phyloP scores from a whole-genome alignment of 257 asterid species.

The Ilex aquifolium region DNA sequence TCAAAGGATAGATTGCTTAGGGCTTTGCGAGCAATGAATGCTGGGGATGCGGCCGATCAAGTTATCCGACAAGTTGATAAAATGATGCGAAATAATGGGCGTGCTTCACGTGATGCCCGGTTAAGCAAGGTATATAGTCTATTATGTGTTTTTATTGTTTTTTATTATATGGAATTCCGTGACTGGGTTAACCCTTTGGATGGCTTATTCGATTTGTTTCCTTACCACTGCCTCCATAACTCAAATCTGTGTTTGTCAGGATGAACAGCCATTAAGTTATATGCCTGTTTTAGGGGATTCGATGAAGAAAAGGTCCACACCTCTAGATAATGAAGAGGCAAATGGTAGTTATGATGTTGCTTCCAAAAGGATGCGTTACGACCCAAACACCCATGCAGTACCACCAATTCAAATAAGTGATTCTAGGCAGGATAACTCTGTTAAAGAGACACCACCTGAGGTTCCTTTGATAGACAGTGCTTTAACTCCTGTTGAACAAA shows the following conservation, averaged over 20 bases:
- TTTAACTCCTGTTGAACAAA: slow-evolving; percentile 72
- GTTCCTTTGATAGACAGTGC: slow-evolving; percentile 46
- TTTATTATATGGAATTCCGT: not conserved
- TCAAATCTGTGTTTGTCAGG: slow-evolving; percentile 39
- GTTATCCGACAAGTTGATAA: slow-evolving; percentile 83
- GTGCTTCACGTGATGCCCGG: slow-evolving; percentile 73
- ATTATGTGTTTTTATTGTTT: not conserved
- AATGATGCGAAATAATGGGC: slow-evolving; percentile 71
- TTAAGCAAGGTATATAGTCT: slow-evolving; percentile 48
- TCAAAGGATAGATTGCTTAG: slow-evolving; percentile 82
- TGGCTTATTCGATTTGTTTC: slow-evolving; percentile 13
- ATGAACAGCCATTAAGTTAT: slow-evolving; percentile 53
- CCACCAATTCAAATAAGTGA: slow-evolving; percentile 39
- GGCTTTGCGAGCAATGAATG: slow-evolving; percentile 82
- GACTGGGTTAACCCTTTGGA: not conserved
- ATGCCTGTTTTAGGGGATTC: slow-evolving; percentile 46
- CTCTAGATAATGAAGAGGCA: slow-evolving; percentile 54
- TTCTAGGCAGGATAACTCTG: slow-evolving; percentile 38
- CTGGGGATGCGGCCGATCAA: slow-evolving; percentile 99
- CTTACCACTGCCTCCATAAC: slow-evolving; percentile 7
- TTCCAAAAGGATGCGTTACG: slow-evolving; percentile 61
- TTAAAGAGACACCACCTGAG: slow-evolving; percentile 54
- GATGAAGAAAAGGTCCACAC: slow-evolving; percentile 60
- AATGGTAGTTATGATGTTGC: slow-evolving; percentile 32
- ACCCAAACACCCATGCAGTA: slow-evolving; percentile 32